Base-by-base conservation (phyloP, 805 yeast species). In the Pichia deserticola region DNA sequence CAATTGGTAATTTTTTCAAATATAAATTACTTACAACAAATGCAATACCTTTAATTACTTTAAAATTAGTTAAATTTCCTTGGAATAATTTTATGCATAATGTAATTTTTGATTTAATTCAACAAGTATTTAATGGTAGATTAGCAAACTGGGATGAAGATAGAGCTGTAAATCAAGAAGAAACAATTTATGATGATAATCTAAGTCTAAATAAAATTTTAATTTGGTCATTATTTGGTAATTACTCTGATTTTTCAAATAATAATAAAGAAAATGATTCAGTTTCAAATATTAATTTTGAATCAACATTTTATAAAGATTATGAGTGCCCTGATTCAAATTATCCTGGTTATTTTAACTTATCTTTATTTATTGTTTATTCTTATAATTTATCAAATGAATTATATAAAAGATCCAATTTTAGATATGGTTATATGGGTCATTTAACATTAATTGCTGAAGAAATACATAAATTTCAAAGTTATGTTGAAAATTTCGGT, bases 1-100 rank as follows among this genome's bases (percentile, higher is more conserved):
- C 71, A 2, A 78, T 88, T 36, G 99, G 98, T 11, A 97, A 93
- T 62, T 76, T 71, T 55, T 82, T 89, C 64, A 93, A 93, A 66
- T 81, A 85, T 38, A 81, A 85, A 52, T 70, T 93, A 15, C 75
- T 84, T 47, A 95, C 89, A 59, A 81, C 81, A 57, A 73, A 75
- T 34, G 78, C 89, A 48, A 72, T 90, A 34, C 71, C 79, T 12
- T 73, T 76, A 29, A 79, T 89, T 6, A 72, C 89, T 6, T 64
- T 75, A 30, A 81, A 86, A 71, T 81, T 93, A 58, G 79, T 89
- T 57, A 71, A 77, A 54, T 89, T 83, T 66, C 96, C 98, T 7
- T 93, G 98, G 98, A 93, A 93, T 65, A 93, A 93, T 63, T 93
- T 93, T 61, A 78, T 92, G 76, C 99, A 93, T 66, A 93, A 92